Base-by-base conservation (phyloP, 371 early-diverging fungal genomes). In the Conidiobolus incongruus region DNA sequence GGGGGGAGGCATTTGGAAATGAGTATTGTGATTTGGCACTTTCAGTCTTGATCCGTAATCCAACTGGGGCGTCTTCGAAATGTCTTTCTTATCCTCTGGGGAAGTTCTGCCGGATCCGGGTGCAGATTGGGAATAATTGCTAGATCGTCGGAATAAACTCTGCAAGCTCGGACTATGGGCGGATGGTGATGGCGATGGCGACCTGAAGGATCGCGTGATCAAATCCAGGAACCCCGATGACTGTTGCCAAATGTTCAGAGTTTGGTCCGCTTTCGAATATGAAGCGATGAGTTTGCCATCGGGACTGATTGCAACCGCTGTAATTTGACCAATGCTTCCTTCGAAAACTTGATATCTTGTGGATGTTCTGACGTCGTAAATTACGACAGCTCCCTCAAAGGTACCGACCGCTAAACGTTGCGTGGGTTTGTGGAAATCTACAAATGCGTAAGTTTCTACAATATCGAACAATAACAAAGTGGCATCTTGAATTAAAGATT, bases 321-420 rank as follows among this genome's bases (percentile, higher is more conserved):
- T 62, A 1, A 83, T 68, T 4, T 76, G 51, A 17, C 61, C 65
- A 12, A 59, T 52, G 45, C 78, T 80, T 0, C 86, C 85, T 56
- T 81, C 81, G 8, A 85, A 50, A 15, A 81, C 65, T 13, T 74
- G 68, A 20, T 71, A 71, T n/a, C 72, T 71, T 3, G 85, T 81
- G 0, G 84, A 82, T 0, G 87, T 85, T n/a, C 75, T 62, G 12
- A 86, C 53, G 56, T 89, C 87, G 50, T 81, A 85, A 1, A 86
- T 68, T 7, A 83, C 59, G 1, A 68, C 63, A 0, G 75, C 68
- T 0, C 90, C 90, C 45, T 86, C 84, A 17, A 62, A 42, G 1
- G 76, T 74, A n/a, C 86, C 90, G 1, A 81, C 71, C 0, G 75
- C 75, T 11, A 89, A 53, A 30, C 79, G 69, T 54, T 89, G 90